Base-by-base conservation (phyloP, 2,329 filamentous ascomycete species). In the Neonectria punicea region DNA sequence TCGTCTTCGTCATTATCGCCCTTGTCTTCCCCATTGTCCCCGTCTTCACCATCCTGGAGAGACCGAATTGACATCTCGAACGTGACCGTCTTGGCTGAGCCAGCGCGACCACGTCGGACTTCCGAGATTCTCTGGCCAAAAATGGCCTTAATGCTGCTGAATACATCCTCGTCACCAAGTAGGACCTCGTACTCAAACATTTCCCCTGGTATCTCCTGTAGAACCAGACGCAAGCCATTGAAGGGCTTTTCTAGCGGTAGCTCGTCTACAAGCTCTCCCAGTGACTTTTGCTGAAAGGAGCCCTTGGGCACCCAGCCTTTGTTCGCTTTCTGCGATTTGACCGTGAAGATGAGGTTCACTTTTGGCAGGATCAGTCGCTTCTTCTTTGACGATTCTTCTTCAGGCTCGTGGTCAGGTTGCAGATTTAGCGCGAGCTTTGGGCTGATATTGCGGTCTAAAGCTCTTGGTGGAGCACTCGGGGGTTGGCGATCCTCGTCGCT, bases 21-120 rank as follows among this genome's bases (percentile, higher is more conserved):
- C 13, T 47, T 5, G 3, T 25, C 3, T 9, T 47, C 44, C 20
- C 13, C 13, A 3, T 5, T 8, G 6, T 25, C 22, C 6, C 4
- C 20, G 13, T 28, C 13, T 5, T 47, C 8, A 7, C 20, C 14
- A 28, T 47, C 22, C 3, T 22, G 16, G 5, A 47, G 5, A 28
- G 44, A 22, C 16, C 20, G 25, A 47, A 62, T 62, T 9, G 28
- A 39, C n/a, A 62, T 62, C 47, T 57, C 53, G 44, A 62, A 57
- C 5, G 28, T 36, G 28, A 62, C 47, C 4, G 39, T 39, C 11
- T 18, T 53, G 36, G 6, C 39, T 22, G 59, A 53, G 10, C 46
- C 36, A 22, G 6, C 10, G 16, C 14, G 10, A 1, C 14, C 7
- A 11, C 14, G 25, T 22, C 36, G 53, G 13, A 18, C 5, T 1